A percentile compares a stretch with the other conserved stretches of the same genome.
phyloP scores from a whole-genome alignment of 257 asterid species.

The Jaltomata sinuosa region DNA sequence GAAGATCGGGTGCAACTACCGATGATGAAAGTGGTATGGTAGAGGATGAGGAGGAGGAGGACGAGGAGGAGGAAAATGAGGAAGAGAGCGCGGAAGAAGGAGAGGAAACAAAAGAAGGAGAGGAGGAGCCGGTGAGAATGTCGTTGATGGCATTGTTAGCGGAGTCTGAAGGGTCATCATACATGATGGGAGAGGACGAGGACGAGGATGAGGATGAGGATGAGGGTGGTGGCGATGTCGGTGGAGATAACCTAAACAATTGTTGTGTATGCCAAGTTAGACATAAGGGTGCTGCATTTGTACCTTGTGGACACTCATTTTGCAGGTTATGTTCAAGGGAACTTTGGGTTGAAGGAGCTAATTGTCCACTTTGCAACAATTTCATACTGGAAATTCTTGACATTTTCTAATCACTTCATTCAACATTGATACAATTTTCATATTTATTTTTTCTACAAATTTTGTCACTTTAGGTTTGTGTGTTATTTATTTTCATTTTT shows the following conservation, averaged over 20 bases:
- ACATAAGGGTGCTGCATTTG: conserved; percentile 79
- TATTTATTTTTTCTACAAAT: background rate
- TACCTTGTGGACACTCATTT: conserved; percentile 90
- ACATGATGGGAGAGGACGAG: conserved; percentile 35
- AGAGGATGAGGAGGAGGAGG: background rate
- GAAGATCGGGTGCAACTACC: background rate
- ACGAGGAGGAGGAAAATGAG: conserved; percentile 6
- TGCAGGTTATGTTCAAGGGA: conserved; percentile 76
- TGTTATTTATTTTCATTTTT: background rate
- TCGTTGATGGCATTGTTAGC: conserved; percentile 76
- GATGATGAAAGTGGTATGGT: background rate
- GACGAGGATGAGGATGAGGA: conserved; percentile 48
- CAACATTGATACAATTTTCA: background rate
- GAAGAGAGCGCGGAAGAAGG: conserved; percentile 2
- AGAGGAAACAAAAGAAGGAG: background rate
- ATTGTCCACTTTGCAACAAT: conserved; percentile 67
- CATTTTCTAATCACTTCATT: conserved; percentile 27
- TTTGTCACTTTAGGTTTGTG: background rate
- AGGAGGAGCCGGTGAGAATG: conserved; percentile 38
- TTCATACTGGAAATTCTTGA: conserved; percentile 61
- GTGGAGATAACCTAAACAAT: conserved; percentile 10
- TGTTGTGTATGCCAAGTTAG: conserved; percentile 87
- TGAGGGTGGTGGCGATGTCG: background rate
- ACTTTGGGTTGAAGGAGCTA: conserved; percentile 52
- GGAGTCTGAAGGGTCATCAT: conserved; percentile 48